Evolutionary conservation across 805 yeast genomes (phyloP), one percentile per base, ranked within the genome.

Genomic region (Blastobotrys muscicola): DNA sequence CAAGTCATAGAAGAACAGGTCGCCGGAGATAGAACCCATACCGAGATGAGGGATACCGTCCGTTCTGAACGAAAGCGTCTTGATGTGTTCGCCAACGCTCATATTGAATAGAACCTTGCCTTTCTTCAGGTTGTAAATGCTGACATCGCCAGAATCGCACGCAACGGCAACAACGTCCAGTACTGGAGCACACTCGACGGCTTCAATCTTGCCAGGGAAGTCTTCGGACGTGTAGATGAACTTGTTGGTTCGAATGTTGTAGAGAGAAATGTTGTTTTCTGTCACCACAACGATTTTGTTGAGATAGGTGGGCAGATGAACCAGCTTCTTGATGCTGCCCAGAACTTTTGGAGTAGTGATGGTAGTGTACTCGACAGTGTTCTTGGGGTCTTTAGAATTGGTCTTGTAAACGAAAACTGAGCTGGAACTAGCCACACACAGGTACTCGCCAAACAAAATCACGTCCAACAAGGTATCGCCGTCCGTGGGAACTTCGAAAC

Each of bases 231-330:
- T 73, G 66, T 61, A 84, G 16, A 92, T 53, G 20, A 80, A 55
- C 59, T 82, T 85, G 1, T 86, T 87, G 0, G 95, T 77, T 54
- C 85, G 75, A 44, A 89, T 68, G 56, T 92, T 94, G 63, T 72
- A 74, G 23, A 94, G 65, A 41, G 76, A 61, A 10, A 89, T 45
- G 38, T 74, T 71, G 2, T 74, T 61, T 3, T 80, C 69, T 1
- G 97, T 85, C n/a, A 89, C 85, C 29, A 90, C 78, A 1, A 83
- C 80, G 23, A 94, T 67, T 59, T 92, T 92, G 68, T 92, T 92
- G 56, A 94, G 63, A 59, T 90, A 89, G 0, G 99, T 90, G 29
- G 97, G 89, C 40, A 90, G 81, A 61, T 92, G 99, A 8, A 76
- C 56, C 13, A 83, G 51, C 36, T 78, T 80, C 8, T 82, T 80